phyloP scores from a whole-genome alignment of 2,329 filamentous ascomycete genomes.

The Ophiostoma sp. region DNA sequence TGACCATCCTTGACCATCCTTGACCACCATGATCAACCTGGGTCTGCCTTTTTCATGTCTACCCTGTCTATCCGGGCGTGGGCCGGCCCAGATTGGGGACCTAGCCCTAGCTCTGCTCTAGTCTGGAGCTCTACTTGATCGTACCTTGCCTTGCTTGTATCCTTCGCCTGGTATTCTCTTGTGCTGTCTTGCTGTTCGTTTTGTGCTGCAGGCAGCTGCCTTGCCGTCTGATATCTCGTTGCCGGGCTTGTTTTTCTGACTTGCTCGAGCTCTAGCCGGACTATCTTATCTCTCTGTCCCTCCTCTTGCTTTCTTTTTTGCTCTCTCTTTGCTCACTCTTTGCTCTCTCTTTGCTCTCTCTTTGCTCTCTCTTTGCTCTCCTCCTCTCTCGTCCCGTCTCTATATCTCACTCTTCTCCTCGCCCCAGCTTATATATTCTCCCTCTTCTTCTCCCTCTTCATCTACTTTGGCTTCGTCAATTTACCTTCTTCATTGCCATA shows the following conservation, averaged over 20 bases:
- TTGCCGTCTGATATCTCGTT: not conserved
- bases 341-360: not conserved
- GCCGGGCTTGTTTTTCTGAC: not conserved
- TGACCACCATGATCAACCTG: not conserved
- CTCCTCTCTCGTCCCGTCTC: not conserved
- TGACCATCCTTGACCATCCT: not conserved
- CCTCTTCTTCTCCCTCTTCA: not conserved
- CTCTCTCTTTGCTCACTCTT: not conserved
- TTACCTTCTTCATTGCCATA: not conserved
- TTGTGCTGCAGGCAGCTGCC: not conserved
- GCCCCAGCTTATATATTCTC: not conserved
- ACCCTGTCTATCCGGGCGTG: conserved; percentile 4
- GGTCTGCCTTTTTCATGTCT: not conserved
- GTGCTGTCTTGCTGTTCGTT: not conserved
- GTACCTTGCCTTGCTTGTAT: not conserved
- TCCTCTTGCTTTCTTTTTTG: not conserved
- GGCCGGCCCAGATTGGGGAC: not conserved
- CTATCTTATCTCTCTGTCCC: too few relatives aligned
- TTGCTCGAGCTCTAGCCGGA: not conserved
- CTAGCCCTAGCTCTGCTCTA: not conserved
- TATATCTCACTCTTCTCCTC: conserved; percentile 4
- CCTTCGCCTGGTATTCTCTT: not conserved
- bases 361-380: not conserved
- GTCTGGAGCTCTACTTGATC: not conserved
- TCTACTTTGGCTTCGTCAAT: not conserved